A percentile compares a stretch with the other conserved stretches of the same genome.
Conservation (phyloP, 208 protist species). For the Crithidia brevicula region DNA sequence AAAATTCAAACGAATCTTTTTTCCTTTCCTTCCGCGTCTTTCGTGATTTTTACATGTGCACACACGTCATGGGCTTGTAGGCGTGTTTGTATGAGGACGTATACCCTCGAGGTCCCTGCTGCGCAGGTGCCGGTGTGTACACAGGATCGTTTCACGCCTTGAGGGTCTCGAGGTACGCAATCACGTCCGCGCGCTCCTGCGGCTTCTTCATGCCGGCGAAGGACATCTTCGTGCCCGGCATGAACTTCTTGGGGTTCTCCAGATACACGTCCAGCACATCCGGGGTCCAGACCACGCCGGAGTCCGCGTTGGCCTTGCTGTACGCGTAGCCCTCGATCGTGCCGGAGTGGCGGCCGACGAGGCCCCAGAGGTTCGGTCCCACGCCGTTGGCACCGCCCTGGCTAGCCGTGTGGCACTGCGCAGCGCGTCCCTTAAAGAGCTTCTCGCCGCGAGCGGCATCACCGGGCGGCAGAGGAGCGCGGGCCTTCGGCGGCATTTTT, state of each 20-base stretch:
- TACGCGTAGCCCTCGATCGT: slow-evolving; percentile 93
- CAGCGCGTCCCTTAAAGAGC: slow-evolving; percentile 94
- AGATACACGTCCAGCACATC: slow-evolving; percentile 96
- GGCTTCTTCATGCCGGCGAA: slow-evolving; percentile 96
- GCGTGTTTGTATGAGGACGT: slow-evolving; percentile 4
- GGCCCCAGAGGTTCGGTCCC: slow-evolving; percentile 92
- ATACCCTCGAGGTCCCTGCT: not conserved
- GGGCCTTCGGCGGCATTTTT: slow-evolving; percentile 73
- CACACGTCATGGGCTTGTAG: slow-evolving; percentile 8
- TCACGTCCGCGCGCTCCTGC: slow-evolving; percentile 94
- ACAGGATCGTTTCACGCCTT: slow-evolving; percentile 17
- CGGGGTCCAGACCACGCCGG: slow-evolving; percentile 92
- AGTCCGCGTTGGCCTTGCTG: slow-evolving; percentile 95
- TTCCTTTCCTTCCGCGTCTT: no score
- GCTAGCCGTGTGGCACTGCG: slow-evolving; percentile 93
- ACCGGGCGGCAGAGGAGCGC: slow-evolving; percentile 74
- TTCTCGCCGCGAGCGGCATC: slow-evolving; percentile 88
- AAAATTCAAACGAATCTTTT: no score
- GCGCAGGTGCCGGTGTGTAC: not conserved
- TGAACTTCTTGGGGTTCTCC: slow-evolving; percentile 98
- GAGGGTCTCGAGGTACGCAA: slow-evolving; percentile 93
- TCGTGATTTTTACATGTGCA: not conserved
- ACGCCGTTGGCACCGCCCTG: slow-evolving; percentile 92
- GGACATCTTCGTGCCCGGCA: slow-evolving; percentile 98
- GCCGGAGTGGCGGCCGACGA: slow-evolving; percentile 93